A percentile compares a stretch with the other conserved stretches of the same genome.
These are phyloP conservation scores for Candida andamanensis DNA, from an alignment of 805 yeast species.

Conservation along the genomic window DNA sequence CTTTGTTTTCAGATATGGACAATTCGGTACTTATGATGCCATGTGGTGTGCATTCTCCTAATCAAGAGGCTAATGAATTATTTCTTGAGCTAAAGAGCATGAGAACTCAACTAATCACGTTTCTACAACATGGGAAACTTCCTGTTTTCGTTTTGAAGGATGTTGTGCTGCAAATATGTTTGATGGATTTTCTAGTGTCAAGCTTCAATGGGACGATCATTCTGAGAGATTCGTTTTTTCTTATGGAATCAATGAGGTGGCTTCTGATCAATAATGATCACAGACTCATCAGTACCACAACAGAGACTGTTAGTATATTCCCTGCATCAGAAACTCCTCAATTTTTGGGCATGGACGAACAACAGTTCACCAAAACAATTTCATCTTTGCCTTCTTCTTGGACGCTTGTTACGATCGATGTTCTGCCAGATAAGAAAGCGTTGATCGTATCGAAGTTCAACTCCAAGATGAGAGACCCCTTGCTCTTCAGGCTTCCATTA, in stretches of 20 bases:
- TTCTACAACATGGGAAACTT: neutral
- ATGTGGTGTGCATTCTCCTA: constrained; percentile 6
- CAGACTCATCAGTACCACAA: no score
- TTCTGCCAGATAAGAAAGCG: constrained; percentile 50
- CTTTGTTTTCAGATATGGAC: neutral
- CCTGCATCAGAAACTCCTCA: no score
- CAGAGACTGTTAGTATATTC: no score
- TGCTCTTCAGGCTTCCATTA: constrained; percentile 56
- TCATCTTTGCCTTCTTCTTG: constrained; percentile 32
- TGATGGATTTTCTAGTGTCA: neutral
- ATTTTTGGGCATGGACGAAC: neutral
- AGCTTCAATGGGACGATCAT: neutral
- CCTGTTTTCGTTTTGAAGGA: neutral
- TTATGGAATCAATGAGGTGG: no score
- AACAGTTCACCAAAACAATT: neutral
- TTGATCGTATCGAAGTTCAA: constrained; percentile 48
- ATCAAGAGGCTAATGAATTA: constrained; percentile 4
- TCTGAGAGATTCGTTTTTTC: neutral
- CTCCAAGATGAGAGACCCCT: constrained; percentile 26
- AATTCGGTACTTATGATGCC: neutral
- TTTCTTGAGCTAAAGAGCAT: neutral
- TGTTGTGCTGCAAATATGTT: neutral
- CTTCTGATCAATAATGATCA: no score
- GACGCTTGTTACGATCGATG: constrained; percentile 57
- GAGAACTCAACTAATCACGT: no score